Base-by-base conservation (phyloP, 192 early-diverging fungal species). In the Paraglomus brasilianum region DNA sequence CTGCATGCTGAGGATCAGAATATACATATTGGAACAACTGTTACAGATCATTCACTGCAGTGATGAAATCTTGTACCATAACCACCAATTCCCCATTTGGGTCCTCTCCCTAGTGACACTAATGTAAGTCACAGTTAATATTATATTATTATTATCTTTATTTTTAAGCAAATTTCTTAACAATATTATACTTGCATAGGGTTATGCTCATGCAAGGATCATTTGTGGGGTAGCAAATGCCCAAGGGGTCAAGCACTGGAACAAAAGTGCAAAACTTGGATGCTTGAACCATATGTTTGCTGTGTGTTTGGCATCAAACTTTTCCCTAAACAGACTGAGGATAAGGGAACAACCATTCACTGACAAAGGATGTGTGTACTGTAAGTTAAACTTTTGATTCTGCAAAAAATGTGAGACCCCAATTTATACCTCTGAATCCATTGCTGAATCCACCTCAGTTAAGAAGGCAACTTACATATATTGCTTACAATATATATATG, bases 241-340 rank as follows among this genome's bases (percentile, higher is more conserved):
- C 46, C 59, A 65, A 41, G 45, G 38, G 19, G 24, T 65, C 42
- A 15, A 4, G 36, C 0, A 13, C 11, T 50, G 44, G 30, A 65
- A 39, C 50, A 22, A 65, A 38, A n/a, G 36, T 63, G 60, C 19
- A 44, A 62, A 24, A 44, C 7, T 5, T 65, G 63, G 46, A 48
- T 65, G 47, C 63, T 8, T 41, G 1, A 49, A 65, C 63, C n/a
- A 50, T 50, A 48, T 65, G 30, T 65, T 46, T 14, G 63, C 15
- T 46, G 42, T 48, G 47, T 65, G 36, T 47, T 65, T 39, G 63
- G 63, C 39, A 65, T 65, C 44, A 65, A 65, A 40, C 46, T 65
- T 65, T 44, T 49, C 38, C 1, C 8, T 39, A 48, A 49, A 42
- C 46, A 47, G 62, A 65, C 46, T n/a, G n/a, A n/a, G n/a, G n/a